Percentiles rank a stretch among this genome's conserved stretches.
phyloP scores from a whole-genome alignment of 1,139 yeast species.

The Geotrichum cucujoidarum region DNA sequence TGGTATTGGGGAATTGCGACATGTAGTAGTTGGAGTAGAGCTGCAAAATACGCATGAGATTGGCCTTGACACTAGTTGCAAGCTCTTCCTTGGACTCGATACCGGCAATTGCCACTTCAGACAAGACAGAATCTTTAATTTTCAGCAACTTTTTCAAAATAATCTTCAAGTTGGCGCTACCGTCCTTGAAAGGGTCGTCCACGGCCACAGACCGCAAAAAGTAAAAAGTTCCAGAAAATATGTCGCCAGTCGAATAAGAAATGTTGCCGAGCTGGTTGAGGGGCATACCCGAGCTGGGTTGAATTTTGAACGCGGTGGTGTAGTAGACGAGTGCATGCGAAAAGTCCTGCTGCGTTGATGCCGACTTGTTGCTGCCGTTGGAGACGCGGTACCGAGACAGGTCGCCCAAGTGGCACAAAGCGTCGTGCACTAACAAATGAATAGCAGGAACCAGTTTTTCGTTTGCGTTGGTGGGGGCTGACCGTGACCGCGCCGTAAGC shows the following conservation, averaged over 20 bases:
- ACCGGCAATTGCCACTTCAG: constrained; percentile 5
- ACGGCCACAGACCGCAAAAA: constrained; percentile 19
- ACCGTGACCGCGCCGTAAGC: neutral
- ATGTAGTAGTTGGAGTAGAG: constrained; percentile 13
- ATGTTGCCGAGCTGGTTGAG: constrained; percentile 21
- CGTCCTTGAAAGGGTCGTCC: constrained; percentile 19
- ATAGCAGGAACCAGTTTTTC: constrained; percentile 7
- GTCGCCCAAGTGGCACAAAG: constrained; percentile 26
- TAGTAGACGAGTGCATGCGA: constrained; percentile 26
- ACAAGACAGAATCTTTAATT: constrained; percentile 6
- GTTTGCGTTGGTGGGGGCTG: neutral
- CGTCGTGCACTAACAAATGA: constrained; percentile 14
- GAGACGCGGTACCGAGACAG: constrained; percentile 24
- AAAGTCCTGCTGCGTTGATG: constrained; percentile 11
- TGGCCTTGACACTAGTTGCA: constrained; percentile 11
- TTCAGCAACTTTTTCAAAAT: constrained; percentile 16
- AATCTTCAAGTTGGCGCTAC: constrained; percentile 14
- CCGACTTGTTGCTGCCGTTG: neutral
- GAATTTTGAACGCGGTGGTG: constrained; percentile 21
- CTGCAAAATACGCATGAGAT: constrained; percentile 16
- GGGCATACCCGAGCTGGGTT: constrained; percentile 20
- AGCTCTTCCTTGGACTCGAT: constrained; percentile 1
- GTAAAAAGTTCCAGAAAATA: constrained; percentile 20
- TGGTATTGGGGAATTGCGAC: constrained; percentile 6
- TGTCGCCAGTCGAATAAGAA: constrained; percentile 16